Evolutionary conservation across 164 flowering plant genomes (phyloP), one percentile per base, ranked within the genome.

Genomic region (Stephania japonica): DNA sequence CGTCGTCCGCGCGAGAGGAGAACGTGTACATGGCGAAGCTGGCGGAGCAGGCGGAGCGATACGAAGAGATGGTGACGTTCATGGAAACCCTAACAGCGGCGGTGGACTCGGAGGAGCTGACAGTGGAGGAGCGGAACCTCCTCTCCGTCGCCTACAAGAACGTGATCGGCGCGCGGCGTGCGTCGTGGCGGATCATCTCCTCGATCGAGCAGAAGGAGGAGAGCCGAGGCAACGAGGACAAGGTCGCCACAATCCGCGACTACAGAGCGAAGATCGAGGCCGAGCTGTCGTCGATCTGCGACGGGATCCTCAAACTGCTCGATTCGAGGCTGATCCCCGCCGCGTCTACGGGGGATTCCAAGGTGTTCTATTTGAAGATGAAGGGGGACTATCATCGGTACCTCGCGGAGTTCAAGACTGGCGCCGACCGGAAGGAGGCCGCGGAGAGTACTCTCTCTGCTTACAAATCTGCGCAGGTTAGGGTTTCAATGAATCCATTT

Each of bases 1-100:
- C 76, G 23, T 18, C 71, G 23, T 53, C 3, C 0, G 38, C 89
- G 19, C 88, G 92, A 5, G 95, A 90, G 71, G 85, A 88, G 78
- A 68, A 68, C 75, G 92, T 88, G 9, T 88, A 87, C 88, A 79
- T 83, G 87, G 92, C 92, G 71, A 88, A 88, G 72, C 90, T 88
- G 41, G 89, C 92, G 44, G 92, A 88, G 75, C 92, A 88, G 66
- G 95, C 95, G 1, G 93, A 90, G 80, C 85, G 93, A 3, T 89
- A 90, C 80, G 95, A 90, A 73, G 95, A 90, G 72, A 90, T 90
- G 95, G 95, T 89, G 26, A 88, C 86, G 81, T 90, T 85, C 86
- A 89, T 89, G 91, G 91, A 89, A 84, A 86, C 85, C 63, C 89
- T 90, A 21, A 79, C 89, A 3, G 81, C 86, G 25, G 38, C 83